Percentiles rank a stretch among this genome's conserved stretches.
Conservation (phyloP, 1,284 basidiomycete genomes). For the Marasmius oreades region DNA sequence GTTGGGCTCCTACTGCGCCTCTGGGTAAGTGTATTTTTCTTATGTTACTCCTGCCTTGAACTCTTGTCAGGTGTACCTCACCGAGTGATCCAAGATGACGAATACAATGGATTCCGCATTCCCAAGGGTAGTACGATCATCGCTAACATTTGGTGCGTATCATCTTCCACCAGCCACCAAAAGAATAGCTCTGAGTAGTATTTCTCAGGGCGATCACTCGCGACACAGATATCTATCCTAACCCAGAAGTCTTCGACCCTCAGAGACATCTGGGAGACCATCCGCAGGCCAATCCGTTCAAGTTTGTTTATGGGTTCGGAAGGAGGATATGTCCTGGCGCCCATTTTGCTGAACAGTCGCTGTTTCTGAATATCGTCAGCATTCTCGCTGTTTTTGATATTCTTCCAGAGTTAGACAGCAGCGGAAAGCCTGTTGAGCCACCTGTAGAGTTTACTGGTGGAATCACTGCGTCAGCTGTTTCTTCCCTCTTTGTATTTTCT, state of each 20-base stretch:
- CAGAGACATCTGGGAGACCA: conserved; percentile 35
- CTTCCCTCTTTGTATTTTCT: conserved; percentile 25
- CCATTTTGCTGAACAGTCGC: background rate
- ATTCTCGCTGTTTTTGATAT: background rate
- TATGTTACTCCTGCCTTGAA: conserved; percentile 19
- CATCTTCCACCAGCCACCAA: conserved; percentile 17
- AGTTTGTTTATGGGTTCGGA: conserved; percentile 39
- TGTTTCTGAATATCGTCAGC: background rate
- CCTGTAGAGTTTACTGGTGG: background rate
- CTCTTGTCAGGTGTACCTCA: conserved; percentile 18
- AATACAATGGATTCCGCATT: conserved; percentile 25
- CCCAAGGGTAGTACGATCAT: conserved; percentile 26
- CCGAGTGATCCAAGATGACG: conserved; percentile 24
- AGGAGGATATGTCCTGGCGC: conserved; percentile 33
- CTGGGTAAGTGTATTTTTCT: conserved; percentile 23
- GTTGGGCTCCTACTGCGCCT: conserved; percentile 31
- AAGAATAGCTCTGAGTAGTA: background rate
- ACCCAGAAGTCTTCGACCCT: conserved; percentile 31
- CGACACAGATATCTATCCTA: conserved; percentile 34
- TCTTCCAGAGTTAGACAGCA: background rate
- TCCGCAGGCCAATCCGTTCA: conserved; percentile 28
- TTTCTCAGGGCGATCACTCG: conserved; percentile 36
- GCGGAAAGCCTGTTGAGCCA: background rate
- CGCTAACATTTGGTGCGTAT: conserved; percentile 26
- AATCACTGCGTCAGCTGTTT: conserved; percentile 8